Evolutionary conservation across 495 filamentous ascomycete genomes (phyloP).

Genomic region (Mytilinidion resinicola): DNA sequence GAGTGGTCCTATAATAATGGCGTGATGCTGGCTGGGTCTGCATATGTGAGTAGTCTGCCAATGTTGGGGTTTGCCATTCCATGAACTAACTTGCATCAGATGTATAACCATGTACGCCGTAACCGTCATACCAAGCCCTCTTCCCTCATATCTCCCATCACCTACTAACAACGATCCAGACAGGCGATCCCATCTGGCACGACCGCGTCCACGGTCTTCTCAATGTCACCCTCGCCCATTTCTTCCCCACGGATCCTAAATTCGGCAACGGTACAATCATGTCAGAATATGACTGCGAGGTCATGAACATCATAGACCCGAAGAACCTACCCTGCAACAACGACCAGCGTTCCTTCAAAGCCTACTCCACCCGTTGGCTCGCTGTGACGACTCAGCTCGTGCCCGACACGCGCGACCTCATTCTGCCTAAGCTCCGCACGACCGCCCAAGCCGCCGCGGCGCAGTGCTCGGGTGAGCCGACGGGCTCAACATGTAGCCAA

Average conservation of each 20-base stretch:
- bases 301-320: background rate
- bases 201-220: background rate
- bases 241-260: background rate
- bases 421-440: constrained; percentile 5
- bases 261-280: background rate
- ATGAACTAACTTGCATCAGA: background rate
- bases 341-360: constrained; percentile 20
- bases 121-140: background rate
- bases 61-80: background rate
- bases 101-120: background rate
- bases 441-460: constrained; percentile 8
- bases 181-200: background rate
- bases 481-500: constrained; percentile 3
- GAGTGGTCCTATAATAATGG: constrained; percentile 8
- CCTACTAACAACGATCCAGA: background rate
- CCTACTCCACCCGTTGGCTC: constrained; percentile 16
- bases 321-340: constrained; percentile 1
- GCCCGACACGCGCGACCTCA: constrained; percentile 5
- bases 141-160: background rate
- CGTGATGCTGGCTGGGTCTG: background rate
- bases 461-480: constrained; percentile 3
- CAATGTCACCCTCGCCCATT: background rate
- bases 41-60: background rate
- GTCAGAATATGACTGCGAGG: constrained; percentile 3
- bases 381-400: constrained; percentile 11